Evolutionary conservation across 2,329 filamentous ascomycete species (phyloP).

Genomic region (Emmonsia crescens): DNA sequence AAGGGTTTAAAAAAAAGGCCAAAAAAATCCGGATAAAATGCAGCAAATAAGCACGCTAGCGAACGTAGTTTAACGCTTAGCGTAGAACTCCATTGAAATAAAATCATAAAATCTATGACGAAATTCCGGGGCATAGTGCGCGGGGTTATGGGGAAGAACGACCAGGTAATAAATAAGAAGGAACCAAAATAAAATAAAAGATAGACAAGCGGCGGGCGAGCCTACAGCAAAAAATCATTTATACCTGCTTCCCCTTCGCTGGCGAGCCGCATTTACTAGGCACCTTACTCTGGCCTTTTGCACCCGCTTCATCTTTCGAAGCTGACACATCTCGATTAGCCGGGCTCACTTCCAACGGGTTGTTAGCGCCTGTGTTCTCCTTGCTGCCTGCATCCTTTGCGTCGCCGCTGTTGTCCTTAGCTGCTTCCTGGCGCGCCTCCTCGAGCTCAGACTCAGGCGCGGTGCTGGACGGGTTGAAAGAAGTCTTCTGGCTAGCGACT

Average conservation of each 20-base stretch:
- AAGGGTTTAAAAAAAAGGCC: neutral
- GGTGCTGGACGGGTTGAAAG: neutral
- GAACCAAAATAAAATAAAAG: neutral
- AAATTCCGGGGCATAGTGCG: neutral
- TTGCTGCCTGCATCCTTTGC: neutral
- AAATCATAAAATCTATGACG: neutral
- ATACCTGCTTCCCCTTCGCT: neutral
- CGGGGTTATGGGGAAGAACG: neutral
- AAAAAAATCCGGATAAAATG: neutral
- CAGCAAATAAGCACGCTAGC: neutral
- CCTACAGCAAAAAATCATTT: neutral
- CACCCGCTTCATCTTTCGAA: neutral
- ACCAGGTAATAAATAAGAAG: neutral
- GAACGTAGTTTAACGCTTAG: neutral
- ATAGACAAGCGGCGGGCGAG: neutral
- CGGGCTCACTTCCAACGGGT: conserved; percentile 3
- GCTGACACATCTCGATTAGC: conserved; percentile 1
- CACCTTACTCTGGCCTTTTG: neutral
- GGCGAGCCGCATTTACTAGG: neutral
- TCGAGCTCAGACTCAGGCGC: conserved; percentile 1
- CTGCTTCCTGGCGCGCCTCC: neutral
- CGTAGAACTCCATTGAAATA: neutral
- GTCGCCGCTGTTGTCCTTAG: neutral
- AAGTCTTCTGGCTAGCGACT: neutral
- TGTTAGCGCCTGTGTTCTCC: neutral